Conservation (phyloP, 257 asterid species). For the Eucommia ulmoides region DNA sequence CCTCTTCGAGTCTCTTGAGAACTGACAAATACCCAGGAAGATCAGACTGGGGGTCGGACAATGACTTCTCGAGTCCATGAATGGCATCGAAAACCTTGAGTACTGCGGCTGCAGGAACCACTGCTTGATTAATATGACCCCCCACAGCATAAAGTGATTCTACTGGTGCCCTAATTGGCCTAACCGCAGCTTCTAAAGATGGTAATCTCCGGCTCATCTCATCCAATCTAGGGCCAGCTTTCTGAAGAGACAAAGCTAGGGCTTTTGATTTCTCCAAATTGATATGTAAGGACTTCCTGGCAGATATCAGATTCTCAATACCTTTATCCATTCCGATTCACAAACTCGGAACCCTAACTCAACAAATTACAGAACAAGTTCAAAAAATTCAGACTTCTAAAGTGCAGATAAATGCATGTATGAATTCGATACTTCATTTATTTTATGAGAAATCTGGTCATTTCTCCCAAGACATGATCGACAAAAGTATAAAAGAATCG, state of each 20-base stretch:
- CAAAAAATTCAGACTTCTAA: too few relatives aligned
- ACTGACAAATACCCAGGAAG: slow-evolving; percentile 19
- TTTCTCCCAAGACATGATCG: too few relatives aligned
- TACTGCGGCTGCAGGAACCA: slow-evolving; percentile 55
- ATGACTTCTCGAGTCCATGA: slow-evolving; percentile 32
- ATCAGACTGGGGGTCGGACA: slow-evolving; percentile 20
- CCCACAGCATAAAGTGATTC: slow-evolving; percentile 40
- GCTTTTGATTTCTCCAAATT: slow-evolving; percentile 60
- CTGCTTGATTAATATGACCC: slow-evolving; percentile 30
- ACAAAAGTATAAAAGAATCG: too few relatives aligned
- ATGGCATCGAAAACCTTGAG: slow-evolving; percentile 41
- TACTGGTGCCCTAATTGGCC: slow-evolving; percentile 56
- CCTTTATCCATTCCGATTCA: too few relatives aligned
- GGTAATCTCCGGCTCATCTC: slow-evolving; percentile 64
- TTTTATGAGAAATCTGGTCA: too few relatives aligned
- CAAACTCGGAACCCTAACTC: too few relatives aligned
- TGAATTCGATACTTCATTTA: too few relatives aligned
- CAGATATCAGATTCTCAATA: slow-evolving; percentile 47
- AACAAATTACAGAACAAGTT: too few relatives aligned
- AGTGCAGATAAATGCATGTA: too few relatives aligned
- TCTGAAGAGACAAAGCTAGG: slow-evolving; percentile 38
- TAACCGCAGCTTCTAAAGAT: slow-evolving; percentile 54
- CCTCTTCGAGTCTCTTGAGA: slow-evolving; percentile 44
- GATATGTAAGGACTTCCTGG: slow-evolving; percentile 49
- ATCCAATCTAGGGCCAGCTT: slow-evolving; percentile 50